Evolutionary conservation across 2,329 filamentous ascomycete species (phyloP).

Genomic region (Arthrobotrys pseudoclavata): DNA sequence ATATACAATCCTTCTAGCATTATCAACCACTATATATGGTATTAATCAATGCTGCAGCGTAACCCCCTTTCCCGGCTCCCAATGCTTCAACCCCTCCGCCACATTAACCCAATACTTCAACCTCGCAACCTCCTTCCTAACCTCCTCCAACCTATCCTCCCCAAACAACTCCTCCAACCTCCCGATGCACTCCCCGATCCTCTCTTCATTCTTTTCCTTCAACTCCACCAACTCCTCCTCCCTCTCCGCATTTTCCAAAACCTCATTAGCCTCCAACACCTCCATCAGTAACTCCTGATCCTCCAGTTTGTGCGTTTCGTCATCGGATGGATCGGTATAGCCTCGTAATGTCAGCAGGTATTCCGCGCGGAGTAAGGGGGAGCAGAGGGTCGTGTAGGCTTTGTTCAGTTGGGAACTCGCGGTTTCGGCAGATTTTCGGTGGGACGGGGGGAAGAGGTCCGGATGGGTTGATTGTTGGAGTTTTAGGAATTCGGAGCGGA

Average conservation of each 20-base stretch:
- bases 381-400: constrained; percentile 85
- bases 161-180: constrained; percentile 76
- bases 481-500: constrained; percentile 87
- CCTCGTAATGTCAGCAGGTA: constrained; percentile 81
- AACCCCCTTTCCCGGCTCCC: constrained; percentile 82
- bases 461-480: constrained; percentile 84
- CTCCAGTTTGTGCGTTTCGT: constrained; percentile 80
- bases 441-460: constrained; percentile 72
- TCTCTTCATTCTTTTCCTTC: constrained; percentile 75
- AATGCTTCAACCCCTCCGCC: constrained; percentile 79
- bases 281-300: constrained; percentile 79
- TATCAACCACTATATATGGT: neutral
- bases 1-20: neutral
- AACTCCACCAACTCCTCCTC: constrained; percentile 76
- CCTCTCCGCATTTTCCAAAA: constrained; percentile 77
- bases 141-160: constrained; percentile 75
- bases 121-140: constrained; percentile 79
- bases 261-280: constrained; percentile 83
- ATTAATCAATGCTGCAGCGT: constrained; percentile 70
- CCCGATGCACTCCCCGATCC: constrained; percentile 76
- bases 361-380: constrained; percentile 86
- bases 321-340: constrained; percentile 79
- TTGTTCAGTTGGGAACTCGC: constrained; percentile 88
- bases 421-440: constrained; percentile 77
- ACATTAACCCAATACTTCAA: constrained; percentile 94